phyloP scores from a whole-genome alignment of 2,329 filamentous ascomycete genomes.

The Botrytis byssoidea region DNA sequence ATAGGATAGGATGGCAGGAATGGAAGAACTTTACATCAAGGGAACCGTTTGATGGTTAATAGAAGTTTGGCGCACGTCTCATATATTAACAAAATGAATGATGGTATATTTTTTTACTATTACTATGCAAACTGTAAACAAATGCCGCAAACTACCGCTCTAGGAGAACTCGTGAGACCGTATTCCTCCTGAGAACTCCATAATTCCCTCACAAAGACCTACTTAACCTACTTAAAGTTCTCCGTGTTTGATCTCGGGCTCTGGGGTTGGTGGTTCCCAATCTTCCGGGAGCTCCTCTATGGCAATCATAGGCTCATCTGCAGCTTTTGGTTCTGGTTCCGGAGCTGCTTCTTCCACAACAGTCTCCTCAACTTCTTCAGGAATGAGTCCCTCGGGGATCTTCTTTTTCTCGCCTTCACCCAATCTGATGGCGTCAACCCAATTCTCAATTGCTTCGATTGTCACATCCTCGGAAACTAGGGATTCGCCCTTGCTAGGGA shows the following conservation, averaged over 20 bases:
- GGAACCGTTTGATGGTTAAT: neutral
- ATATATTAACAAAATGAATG: neutral
- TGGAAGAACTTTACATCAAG: neutral
- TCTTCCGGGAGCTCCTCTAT: constrained; percentile 12
- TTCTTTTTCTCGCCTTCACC: constrained; percentile 80
- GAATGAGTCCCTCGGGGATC: constrained; percentile 61
- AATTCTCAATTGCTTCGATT: constrained; percentile 67
- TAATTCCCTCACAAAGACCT: neutral
- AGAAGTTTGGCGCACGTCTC: neutral
- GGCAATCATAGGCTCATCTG: constrained; percentile 18
- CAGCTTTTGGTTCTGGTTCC: constrained; percentile 24
- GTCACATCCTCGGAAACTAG: constrained; percentile 50
- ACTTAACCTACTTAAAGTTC: constrained; percentile 20
- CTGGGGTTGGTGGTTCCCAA: constrained; percentile 13
- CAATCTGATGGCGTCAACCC: constrained; percentile 89
- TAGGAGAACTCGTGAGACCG: neutral
- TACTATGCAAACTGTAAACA: neutral
- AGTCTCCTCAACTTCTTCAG: constrained; percentile 45
- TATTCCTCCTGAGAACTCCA: neutral
- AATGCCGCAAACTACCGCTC: neutral
- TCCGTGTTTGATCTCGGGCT: constrained; percentile 21
- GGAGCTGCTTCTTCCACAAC: constrained; percentile 42
- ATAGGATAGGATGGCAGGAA: neutral
- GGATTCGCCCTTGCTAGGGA: constrained; percentile 39
- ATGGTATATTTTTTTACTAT: constrained; percentile 1